These are phyloP conservation scores for Ophiocordyceps camponoti-floridani DNA, from an alignment of 2,329 filamentous ascomycete genomes.

Conservation along the genomic window DNA sequence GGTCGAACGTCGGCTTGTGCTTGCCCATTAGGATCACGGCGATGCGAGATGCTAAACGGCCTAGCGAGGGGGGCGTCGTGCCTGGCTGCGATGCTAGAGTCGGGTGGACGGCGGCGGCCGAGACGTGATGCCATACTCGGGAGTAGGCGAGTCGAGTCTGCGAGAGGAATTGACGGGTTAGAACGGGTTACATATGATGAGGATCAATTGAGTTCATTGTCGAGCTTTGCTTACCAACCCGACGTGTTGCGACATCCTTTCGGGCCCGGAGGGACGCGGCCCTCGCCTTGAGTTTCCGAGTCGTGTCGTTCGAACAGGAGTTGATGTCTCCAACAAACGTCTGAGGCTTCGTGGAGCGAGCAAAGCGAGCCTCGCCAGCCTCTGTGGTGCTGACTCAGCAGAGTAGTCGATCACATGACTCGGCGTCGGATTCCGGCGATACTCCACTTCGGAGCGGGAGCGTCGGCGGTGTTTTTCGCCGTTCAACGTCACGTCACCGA, in stretches of 20 bases:
- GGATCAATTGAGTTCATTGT: no score
- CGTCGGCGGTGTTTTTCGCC: not conserved
- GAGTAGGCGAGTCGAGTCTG: conserved; percentile 95
- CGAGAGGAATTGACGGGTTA: not conserved
- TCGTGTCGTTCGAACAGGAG: not conserved
- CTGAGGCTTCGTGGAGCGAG: not conserved
- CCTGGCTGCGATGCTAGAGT: conserved; percentile 37
- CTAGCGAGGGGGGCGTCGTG: conserved; percentile 59
- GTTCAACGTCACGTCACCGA: not conserved
- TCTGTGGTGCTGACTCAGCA: not conserved
- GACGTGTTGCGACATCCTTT: conserved; percentile 1
- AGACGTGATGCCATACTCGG: conserved; percentile 81
- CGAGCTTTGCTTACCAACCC: not conserved
- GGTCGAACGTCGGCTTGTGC: conserved; percentile 95
- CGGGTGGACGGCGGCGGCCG: conserved; percentile 48
- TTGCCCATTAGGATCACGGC: conserved; percentile 89
- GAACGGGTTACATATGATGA: not conserved
- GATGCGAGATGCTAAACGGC: conserved; percentile 75
- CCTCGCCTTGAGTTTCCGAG: not conserved
- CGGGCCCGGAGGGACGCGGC: not conserved
- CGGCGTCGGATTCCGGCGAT: not conserved
- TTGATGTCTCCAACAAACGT: not conserved
- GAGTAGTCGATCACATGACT: not conserved
- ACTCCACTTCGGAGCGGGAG: no score
- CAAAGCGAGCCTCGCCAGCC: no score